These are phyloP conservation scores for Fusarium acutatum DNA, from an alignment of 2,329 filamentous ascomycete genomes.

Conservation along the genomic window DNA sequence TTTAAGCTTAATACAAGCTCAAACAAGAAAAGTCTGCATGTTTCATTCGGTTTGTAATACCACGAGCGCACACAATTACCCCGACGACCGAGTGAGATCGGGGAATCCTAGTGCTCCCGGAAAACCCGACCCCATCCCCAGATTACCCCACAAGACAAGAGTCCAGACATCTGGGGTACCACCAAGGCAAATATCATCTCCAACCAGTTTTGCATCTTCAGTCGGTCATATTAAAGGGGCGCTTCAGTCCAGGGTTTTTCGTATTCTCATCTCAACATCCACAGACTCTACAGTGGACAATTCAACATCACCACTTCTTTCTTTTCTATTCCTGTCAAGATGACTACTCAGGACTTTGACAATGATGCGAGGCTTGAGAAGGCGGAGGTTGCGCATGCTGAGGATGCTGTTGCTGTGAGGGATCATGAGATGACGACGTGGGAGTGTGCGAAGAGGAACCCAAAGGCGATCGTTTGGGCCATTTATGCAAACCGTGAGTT, in stretches of 20 bases:
- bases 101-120: neutral
- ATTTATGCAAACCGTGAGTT: neutral
- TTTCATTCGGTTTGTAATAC: neutral
- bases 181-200: neutral
- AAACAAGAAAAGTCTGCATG: accelerated
- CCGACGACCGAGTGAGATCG: neutral
- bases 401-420: neutral
- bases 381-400: neutral
- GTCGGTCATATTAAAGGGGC: neutral
- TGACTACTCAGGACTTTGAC: neutral
- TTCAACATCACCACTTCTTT: neutral
- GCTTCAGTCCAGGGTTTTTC: neutral
- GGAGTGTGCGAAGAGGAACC: conserved; percentile 6
- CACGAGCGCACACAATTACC: neutral
- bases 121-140: neutral
- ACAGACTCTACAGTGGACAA: neutral
- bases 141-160: neutral
- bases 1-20: neutral
- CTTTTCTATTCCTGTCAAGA: neutral
- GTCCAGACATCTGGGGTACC: neutral
- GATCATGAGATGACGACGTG: neutral
- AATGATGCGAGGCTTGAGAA: neutral
- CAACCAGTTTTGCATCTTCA: neutral
- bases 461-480: neutral
- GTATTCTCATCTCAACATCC: neutral